Evolutionary conservation across 805 yeast species (phyloP).

Genomic region (Wickerhamiella parazyma): DNA sequence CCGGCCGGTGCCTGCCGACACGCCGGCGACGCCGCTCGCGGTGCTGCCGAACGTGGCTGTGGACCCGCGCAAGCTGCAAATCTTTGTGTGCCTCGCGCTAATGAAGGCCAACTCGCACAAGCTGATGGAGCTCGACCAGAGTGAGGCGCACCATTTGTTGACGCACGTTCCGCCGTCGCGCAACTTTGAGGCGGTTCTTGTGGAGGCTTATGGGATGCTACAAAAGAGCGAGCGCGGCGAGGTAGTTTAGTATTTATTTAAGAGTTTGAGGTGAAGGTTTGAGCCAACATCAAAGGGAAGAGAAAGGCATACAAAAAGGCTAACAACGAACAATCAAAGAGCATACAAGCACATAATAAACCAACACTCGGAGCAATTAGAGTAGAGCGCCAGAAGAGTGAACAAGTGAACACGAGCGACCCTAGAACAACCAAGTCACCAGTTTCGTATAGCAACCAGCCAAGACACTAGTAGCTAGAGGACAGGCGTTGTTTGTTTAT

Average conservation of each 20-base stretch:
- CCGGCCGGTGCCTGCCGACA: slow-evolving; percentile 21
- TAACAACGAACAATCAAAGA: no score
- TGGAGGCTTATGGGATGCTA: slow-evolving; percentile 63
- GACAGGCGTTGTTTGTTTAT: no score
- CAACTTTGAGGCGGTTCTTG: slow-evolving; percentile 59
- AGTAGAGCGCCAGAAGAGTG: no score
- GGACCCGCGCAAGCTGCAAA: slow-evolving; percentile 28
- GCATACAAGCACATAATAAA: no score
- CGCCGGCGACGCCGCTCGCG: slow-evolving; percentile 10
- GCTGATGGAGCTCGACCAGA: slow-evolving; percentile 75
- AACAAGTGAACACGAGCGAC: no score
- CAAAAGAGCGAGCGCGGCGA: slow-evolving; percentile 19
- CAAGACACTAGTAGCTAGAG: no score
- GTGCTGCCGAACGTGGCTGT: slow-evolving; percentile 2
- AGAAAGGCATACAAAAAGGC: no score
- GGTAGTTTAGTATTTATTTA: slow-evolving; percentile 3
- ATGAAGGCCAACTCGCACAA: slow-evolving; percentile 67
- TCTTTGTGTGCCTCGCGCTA: slow-evolving; percentile 65
- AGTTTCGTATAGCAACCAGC: no score
- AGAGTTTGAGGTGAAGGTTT: no score
- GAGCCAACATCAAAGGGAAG: no score
- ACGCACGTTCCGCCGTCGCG: slow-evolving; percentile 37
- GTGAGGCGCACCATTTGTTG: slow-evolving; percentile 71
- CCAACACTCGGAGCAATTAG: no score
- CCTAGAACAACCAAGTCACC: no score